Evolutionary conservation across 176 grass and related monocot species (phyloP).

Genomic region (Cenchrus americanus): DNA sequence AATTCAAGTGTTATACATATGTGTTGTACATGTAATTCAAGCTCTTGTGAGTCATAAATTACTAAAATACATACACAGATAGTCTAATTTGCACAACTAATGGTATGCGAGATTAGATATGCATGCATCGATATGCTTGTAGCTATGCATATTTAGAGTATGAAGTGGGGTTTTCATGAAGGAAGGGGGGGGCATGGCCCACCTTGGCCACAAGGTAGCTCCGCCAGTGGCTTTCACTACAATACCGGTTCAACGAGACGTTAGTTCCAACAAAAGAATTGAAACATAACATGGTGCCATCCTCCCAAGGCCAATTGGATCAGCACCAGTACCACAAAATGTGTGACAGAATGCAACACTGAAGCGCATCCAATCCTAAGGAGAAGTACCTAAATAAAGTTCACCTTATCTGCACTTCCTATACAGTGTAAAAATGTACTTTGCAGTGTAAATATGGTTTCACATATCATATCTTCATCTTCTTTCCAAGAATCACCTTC

Average conservation of each 20-base stretch:
- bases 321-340: conserved; percentile 75
- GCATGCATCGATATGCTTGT: no score
- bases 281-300: conserved; percentile 49
- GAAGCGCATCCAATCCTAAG: conserved; percentile 87
- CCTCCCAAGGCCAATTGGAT: conserved; percentile 99
- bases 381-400: background rate
- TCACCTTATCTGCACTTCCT: background rate
- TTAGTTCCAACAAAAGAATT: conserved; percentile 13
- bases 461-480: conserved; percentile 73
- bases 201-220: no score
- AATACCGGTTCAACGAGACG: conserved; percentile 17
- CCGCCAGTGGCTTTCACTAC: conserved; percentile 66
- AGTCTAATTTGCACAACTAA: no score
- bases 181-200: no score
- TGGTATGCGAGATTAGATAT: no score
- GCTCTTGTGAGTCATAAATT: no score
- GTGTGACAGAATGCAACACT: conserved; percentile 93
- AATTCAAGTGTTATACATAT: no score
- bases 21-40: no score
- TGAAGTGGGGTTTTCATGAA: no score
- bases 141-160: no score
- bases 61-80: no score
- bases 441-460: background rate
- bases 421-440: background rate
- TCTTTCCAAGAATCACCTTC: conserved; percentile 92